These are phyloP conservation scores for Bodo saltans DNA, from an alignment of 78 protist species.

Conservation along the genomic window DNA sequence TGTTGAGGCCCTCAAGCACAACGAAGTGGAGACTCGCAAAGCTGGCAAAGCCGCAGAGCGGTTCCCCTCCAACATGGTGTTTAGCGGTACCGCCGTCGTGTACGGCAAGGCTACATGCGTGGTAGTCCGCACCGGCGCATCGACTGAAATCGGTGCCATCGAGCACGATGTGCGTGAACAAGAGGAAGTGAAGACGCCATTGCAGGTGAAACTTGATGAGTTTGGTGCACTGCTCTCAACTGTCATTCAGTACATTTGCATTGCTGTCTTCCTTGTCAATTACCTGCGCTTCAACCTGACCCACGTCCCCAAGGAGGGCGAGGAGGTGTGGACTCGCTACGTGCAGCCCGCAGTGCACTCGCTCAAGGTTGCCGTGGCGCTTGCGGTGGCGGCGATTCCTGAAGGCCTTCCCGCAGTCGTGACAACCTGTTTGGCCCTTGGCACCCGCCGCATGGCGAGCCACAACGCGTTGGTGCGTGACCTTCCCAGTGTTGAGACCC, in stretches of 20 bases:
- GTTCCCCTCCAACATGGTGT: conserved; percentile 33
- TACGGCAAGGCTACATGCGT: conserved; percentile 53
- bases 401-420: conserved; percentile 93
- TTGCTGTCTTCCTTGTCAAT: conserved; percentile 38
- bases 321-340: too few species aligned
- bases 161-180: conserved; percentile 23
- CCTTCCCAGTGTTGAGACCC: conserved; percentile 89
- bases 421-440: conserved; percentile 79
- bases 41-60: too few species aligned
- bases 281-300: too few species aligned
- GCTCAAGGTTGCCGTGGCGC: conserved; percentile 73
- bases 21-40: too few species aligned
- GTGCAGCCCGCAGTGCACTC: conserved; percentile 42
- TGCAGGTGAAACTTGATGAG: conserved; percentile 65
- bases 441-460: conserved; percentile 74
- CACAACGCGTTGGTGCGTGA: conserved; percentile 75
- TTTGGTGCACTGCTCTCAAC: conserved; percentile 63
- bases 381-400: conserved; percentile 89
- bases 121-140: conserved; percentile 53
- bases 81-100: conserved; percentile 49
- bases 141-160: conserved; percentile 67
- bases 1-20: conserved; percentile 37
- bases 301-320: conserved; percentile 51
- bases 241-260: conserved; percentile 41
- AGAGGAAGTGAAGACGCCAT: conserved; percentile 62